These are phyloP conservation scores for Botryococcus braunii DNA, from an alignment of 163 green algal species.

Conservation along the genomic window DNA sequence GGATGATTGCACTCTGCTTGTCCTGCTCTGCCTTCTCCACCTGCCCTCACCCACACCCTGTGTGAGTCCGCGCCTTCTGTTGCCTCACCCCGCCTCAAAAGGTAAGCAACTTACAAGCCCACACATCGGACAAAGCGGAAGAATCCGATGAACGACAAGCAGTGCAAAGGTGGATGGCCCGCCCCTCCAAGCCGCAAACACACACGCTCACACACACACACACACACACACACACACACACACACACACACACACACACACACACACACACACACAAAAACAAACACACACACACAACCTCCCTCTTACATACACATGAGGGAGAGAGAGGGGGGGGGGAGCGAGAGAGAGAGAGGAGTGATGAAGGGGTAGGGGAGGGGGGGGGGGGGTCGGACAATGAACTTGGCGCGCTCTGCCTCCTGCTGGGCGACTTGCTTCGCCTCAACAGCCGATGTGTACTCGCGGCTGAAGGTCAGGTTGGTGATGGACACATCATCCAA, in stretches of 20 bases:
- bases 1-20: conserved; percentile 89
- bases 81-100: no score
- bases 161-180: no score
- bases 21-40: conserved; percentile 95
- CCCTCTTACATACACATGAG: not conserved
- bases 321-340: no score
- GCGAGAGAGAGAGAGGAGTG: no score
- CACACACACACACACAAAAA: not conserved
- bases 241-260: not conserved
- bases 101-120: no score
- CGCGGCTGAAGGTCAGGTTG: conserved; percentile 78
- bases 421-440: conserved; percentile 98
- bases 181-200: no score
- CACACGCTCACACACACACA: no score
- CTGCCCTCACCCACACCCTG: conserved; percentile 23
- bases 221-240: no score
- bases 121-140: no score
- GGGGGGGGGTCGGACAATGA: conserved; percentile 65
- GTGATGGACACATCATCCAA: conserved; percentile 98
- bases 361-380: not conserved
- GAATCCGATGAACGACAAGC: no score
- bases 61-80: no score
- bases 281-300: not conserved
- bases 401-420: conserved; percentile 94
- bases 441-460: conserved; percentile 97